Base-by-base conservation (phyloP, 139 green algal species). In the Chlorella sp. region DNA sequence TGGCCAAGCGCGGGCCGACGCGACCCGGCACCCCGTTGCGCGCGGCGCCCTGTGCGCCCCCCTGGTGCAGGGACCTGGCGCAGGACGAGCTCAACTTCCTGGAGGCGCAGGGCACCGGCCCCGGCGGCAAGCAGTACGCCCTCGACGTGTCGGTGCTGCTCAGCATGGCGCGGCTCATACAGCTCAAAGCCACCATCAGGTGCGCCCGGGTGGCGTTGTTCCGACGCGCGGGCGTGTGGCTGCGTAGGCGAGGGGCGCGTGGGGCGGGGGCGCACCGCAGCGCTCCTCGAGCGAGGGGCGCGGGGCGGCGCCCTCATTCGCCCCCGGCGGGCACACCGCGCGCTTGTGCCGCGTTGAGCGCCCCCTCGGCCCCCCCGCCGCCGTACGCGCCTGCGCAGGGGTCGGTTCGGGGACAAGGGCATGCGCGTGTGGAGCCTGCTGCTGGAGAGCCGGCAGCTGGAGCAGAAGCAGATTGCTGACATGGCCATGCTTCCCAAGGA, bases 391-490 rank as follows among this genome's bases (percentile, higher is more conserved):
- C 35, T 6, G 11, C 68, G 29, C 70, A 82, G 70, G 65, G 79
- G 86, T 40, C 79, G 80, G 67, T 91, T 93, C 86, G 93, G 89
- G 14, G 19, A 53, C 5, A 64, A 62, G 19, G 94, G 82, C 8
- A 76, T 93, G 79, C 90, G 94, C 14, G 80, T 98, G 19, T 97
- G 93, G 76, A 77, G 89, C 2, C 76, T 95, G 73, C 82, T 98
- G 67, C 58, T 89, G 21, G 5, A 83, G 9, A 62, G 71, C 6
- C 81, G 83, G 0, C 86, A 96, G 82, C 71, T 97, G 84, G 94
- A 98, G 87, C 93, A 97, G 80, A 97, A 97, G 79, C 84, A 93
- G 83, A 82, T 92, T 17, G 79, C 82, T 7, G 87, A 91, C 73
- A 45, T 83, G n/a, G 83, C 83, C 33, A 92, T 95, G 90, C 31